Percentiles rank a stretch among this genome's conserved stretches.
phyloP scores from a whole-genome alignment of 1,139 yeast genomes.

The Arxiozyma slooffiae region DNA sequence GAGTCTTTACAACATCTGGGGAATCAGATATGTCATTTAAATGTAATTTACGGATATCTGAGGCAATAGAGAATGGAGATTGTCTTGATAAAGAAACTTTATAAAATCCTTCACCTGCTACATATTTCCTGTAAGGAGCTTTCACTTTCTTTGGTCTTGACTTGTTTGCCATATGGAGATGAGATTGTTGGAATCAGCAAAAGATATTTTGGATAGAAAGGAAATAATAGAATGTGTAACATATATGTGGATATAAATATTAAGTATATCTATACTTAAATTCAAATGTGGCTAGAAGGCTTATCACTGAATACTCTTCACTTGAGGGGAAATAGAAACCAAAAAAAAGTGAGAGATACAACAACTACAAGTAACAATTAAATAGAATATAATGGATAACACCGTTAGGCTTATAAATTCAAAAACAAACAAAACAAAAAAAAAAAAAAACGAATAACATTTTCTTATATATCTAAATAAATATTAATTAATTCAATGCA shows the following conservation, averaged over 20 bases:
- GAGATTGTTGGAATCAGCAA: background rate
- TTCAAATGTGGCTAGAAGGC: background rate
- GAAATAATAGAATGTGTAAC: background rate
- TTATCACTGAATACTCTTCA: background rate
- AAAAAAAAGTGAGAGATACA: too few species aligned
- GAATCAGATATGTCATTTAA: background rate
- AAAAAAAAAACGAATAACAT: too few species aligned
- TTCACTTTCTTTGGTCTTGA: slow-evolving; percentile 73
- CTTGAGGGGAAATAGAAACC: background rate
- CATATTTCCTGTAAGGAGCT: slow-evolving; percentile 68
- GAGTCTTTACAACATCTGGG: background rate
- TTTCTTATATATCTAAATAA: too few species aligned
- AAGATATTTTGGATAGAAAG: background rate
- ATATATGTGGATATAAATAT: background rate
- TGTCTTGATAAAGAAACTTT: slow-evolving; percentile 8
- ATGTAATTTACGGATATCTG: background rate
- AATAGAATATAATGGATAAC: too few species aligned
- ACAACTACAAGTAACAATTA: background rate
- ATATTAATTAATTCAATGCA: too few species aligned
- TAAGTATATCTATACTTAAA: background rate
- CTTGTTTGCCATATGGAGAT: slow-evolving; percentile 59
- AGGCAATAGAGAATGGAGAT: background rate
- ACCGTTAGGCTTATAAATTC: too few species aligned
- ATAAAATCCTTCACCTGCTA: slow-evolving; percentile 45
- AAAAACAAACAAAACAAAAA: too few species aligned